Percentiles rank a stretch among this genome's conserved stretches.
These are phyloP conservation scores for Rhodotorula taiwanensis DNA, from an alignment of 768 basidiomycete species.

Conservation along the genomic window DNA sequence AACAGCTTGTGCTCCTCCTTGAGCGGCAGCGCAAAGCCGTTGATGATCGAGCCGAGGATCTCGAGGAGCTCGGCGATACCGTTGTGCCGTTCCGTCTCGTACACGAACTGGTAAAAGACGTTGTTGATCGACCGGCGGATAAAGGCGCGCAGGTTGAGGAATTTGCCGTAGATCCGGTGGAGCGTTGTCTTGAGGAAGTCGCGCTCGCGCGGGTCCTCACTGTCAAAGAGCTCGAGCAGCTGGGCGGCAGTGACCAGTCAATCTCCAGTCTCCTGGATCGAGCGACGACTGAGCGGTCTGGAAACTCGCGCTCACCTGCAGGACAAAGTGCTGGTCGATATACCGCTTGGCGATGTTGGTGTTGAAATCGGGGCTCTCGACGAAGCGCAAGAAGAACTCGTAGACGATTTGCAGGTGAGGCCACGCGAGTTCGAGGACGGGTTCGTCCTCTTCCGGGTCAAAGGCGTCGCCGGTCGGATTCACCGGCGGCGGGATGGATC, in stretches of 20 bases:
- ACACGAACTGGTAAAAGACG: constrained; percentile 98
- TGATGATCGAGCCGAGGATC: constrained; percentile 98
- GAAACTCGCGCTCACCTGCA: constrained; percentile 53
- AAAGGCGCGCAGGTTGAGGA: constrained; percentile 95
- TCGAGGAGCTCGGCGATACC: constrained; percentile 97
- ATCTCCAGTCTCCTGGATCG: too few relatives aligned
- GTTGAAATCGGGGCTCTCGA: constrained; percentile 96
- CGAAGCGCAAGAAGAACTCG: constrained; percentile 98
- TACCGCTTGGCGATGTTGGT: constrained; percentile 95
- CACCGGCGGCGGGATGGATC: constrained; percentile 98
- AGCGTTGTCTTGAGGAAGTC: constrained; percentile 99
- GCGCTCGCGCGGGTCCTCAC: constrained; percentile 95
- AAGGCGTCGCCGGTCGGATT: constrained; percentile 98
- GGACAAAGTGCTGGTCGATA: constrained; percentile 90
- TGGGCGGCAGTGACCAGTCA: constrained; percentile 40
- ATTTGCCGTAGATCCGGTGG: constrained; percentile 98
- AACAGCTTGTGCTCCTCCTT: constrained; percentile 99
- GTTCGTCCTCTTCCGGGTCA: constrained; percentile 98
- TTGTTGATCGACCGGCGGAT: constrained; percentile 99
- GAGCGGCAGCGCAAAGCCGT: constrained; percentile 92
- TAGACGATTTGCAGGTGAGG: constrained; percentile 99
- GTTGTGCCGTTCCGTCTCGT: constrained; percentile 98
- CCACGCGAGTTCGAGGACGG: constrained; percentile 97
- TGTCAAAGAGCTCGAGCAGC: constrained; percentile 95
- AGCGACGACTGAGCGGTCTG: background rate